A percentile compares a stretch with the other conserved stretches of the same genome.
Evolutionary conservation across 2,329 filamentous ascomycete genomes (phyloP).

Genomic region (Beauveria asiatica): DNA sequence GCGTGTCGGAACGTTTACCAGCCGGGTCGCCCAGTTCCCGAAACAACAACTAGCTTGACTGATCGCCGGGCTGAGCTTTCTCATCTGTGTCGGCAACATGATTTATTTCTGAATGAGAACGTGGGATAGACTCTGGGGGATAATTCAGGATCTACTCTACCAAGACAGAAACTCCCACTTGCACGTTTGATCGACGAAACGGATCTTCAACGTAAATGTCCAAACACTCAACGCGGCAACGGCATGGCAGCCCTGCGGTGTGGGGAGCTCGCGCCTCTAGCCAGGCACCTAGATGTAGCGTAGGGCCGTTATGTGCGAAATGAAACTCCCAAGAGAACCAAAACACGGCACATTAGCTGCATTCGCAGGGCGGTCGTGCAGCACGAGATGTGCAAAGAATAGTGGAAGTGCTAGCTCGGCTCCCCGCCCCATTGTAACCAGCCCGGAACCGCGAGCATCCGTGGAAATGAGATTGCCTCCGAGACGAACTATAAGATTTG

Average conservation of each 20-base stretch:
- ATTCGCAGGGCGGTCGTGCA: not conserved
- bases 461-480: not conserved
- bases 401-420: not conserved
- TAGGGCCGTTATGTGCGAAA: too few relatives aligned
- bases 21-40: not conserved
- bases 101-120: not conserved
- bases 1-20: not conserved
- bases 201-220: not conserved
- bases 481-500: not conserved
- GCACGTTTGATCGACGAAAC: not conserved
- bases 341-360: not conserved
- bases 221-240: not conserved
- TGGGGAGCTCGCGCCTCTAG: not conserved
- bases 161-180: not conserved
- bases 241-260: not conserved
- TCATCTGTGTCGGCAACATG: not conserved
- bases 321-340: not conserved
- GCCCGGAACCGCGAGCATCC: conserved; percentile 3
- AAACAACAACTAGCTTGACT: not conserved
- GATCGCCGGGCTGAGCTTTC: not conserved
- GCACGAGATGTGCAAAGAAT: not conserved
- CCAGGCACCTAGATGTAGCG: not conserved
- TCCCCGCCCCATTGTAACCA: not conserved
- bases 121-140: not conserved
- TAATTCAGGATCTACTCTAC: not conserved